phyloP scores from a whole-genome alignment of 768 basidiomycete species.

The Russula compacta region DNA sequence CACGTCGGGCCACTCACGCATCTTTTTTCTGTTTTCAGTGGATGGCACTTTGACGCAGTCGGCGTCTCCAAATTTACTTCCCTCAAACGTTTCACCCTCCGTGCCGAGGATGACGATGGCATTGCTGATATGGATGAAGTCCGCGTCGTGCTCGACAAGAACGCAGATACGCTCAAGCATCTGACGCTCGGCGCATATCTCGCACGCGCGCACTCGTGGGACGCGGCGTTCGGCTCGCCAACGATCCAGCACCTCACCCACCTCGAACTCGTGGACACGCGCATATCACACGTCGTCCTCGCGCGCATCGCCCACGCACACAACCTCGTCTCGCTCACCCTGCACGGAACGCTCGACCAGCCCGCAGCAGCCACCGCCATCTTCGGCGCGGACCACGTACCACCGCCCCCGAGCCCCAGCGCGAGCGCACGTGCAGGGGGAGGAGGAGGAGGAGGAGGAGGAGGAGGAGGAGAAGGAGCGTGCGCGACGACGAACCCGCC shows the following conservation, averaged over 20 bases:
- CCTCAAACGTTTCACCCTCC: slow-evolving; percentile 55
- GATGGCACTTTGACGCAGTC: slow-evolving; percentile 67
- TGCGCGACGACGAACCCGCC: neutral
- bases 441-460: neutral
- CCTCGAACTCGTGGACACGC: slow-evolving; percentile 61
- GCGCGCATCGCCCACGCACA: slow-evolving; percentile 55
- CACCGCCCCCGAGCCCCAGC: slow-evolving; percentile 32
- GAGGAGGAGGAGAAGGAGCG: neutral
- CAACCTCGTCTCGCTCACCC: slow-evolving; percentile 49
- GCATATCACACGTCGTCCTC: slow-evolving; percentile 55
- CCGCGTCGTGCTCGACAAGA: slow-evolving; percentile 52
- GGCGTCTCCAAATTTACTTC: slow-evolving; percentile 55
- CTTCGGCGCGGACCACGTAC: slow-evolving; percentile 52
- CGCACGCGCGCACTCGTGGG: slow-evolving; percentile 55
- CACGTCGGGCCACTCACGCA: neutral
- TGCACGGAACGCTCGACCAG: slow-evolving; percentile 59
- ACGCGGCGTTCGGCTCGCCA: slow-evolving; percentile 50
- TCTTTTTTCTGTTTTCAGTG: slow-evolving; percentile 28
- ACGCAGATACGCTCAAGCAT: slow-evolving; percentile 46
- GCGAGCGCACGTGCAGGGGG: neutral
- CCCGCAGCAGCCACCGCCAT: slow-evolving; percentile 48
- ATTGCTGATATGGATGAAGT: slow-evolving; percentile 64
- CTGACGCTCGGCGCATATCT: slow-evolving; percentile 65
- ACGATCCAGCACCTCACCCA: slow-evolving; percentile 61
- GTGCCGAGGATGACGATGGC: slow-evolving; percentile 64